Evolutionary conservation across 495 filamentous ascomycete genomes (phyloP).

Genomic region (Aspergillus bridgeri): DNA sequence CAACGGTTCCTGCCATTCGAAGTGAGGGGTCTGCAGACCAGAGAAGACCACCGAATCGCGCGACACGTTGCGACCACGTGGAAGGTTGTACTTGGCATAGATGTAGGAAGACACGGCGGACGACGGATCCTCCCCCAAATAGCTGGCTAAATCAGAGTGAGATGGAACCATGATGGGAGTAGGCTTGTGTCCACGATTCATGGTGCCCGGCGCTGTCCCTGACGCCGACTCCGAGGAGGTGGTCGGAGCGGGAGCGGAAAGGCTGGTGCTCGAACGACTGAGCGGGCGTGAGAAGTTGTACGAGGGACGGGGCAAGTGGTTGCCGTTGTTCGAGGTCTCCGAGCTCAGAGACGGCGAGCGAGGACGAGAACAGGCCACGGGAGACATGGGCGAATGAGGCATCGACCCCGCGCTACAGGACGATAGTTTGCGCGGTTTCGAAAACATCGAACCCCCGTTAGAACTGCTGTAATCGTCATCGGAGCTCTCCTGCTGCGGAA

Average conservation of each 20-base stretch:
- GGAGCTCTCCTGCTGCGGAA: constrained; percentile 56
- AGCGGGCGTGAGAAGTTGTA: constrained; percentile 93
- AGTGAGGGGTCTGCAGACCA: constrained; percentile 56
- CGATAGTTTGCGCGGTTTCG: constrained; percentile 58
- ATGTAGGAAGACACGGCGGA: constrained; percentile 68
- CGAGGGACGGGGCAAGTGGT: constrained; percentile 63
- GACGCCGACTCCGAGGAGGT: constrained; percentile 23
- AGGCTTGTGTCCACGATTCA: constrained; percentile 37
- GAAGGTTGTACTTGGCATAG: constrained; percentile 79
- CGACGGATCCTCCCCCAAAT: constrained; percentile 32
- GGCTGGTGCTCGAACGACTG: constrained; percentile 68
- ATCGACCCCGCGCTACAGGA: constrained; percentile 60
- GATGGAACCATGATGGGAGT: constrained; percentile 37
- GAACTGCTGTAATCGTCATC: constrained; percentile 60
- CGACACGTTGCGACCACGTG: constrained; percentile 73
- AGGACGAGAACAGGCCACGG: constrained; percentile 48
- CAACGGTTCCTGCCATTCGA: constrained; percentile 58
- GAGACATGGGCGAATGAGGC: constrained; percentile 63
- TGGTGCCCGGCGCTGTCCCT: constrained; percentile 14
- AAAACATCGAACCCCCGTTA: constrained; percentile 50
- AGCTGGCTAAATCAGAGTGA: constrained; percentile 17
- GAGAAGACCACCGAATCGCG: constrained; percentile 64
- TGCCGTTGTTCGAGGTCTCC: constrained; percentile 62
- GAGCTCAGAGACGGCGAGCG: constrained; percentile 83
- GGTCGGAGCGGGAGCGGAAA: constrained; percentile 41